Conservation (phyloP, 1,284 basidiomycete species). For the Rhodofomes roseus region DNA sequence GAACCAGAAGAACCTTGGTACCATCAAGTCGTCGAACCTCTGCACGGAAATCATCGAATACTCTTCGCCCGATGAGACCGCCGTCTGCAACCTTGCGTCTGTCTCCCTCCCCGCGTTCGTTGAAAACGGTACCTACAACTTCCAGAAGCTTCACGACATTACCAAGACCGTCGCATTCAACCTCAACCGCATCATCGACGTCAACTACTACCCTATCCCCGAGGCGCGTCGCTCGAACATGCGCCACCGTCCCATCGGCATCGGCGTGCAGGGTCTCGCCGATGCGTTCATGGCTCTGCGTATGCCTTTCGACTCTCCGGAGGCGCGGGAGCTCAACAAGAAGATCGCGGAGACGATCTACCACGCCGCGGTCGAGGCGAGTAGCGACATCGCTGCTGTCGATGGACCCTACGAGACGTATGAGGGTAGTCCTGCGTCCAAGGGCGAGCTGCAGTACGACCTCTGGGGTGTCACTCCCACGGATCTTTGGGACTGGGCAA, state of each 20-base stretch:
- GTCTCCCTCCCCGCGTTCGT: constrained; percentile 92
- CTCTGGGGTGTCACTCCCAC: constrained; percentile 94
- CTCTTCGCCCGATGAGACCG: constrained; percentile 95
- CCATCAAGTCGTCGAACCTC: constrained; percentile 98
- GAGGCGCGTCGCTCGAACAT: constrained; percentile 94
- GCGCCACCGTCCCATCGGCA: constrained; percentile 96
- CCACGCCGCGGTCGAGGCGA: constrained; percentile 92
- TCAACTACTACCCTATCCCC: constrained; percentile 91
- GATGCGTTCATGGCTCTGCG: constrained; percentile 98
- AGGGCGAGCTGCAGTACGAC: constrained; percentile 92
- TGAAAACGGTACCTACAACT: constrained; percentile 77
- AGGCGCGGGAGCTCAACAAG: constrained; percentile 87
- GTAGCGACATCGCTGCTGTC: constrained; percentile 81
- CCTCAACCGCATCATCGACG: constrained; percentile 92
- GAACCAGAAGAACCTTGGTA: constrained; percentile 98
- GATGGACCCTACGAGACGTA: constrained; percentile 92
- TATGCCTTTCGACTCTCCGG: constrained; percentile 91
- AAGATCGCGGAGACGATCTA: constrained; percentile 99
- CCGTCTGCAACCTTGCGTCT: constrained; percentile 98
- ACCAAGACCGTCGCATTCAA: constrained; percentile 92
- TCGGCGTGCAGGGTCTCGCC: constrained; percentile 98
- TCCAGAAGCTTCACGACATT: constrained; percentile 93
- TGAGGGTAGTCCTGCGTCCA: constrained; percentile 85
- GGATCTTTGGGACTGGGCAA: constrained; percentile 93
- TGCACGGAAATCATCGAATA: constrained; percentile 99